phyloP scores from a whole-genome alignment of 768 basidiomycete species.

The Cystofilobasidium macerans region DNA sequence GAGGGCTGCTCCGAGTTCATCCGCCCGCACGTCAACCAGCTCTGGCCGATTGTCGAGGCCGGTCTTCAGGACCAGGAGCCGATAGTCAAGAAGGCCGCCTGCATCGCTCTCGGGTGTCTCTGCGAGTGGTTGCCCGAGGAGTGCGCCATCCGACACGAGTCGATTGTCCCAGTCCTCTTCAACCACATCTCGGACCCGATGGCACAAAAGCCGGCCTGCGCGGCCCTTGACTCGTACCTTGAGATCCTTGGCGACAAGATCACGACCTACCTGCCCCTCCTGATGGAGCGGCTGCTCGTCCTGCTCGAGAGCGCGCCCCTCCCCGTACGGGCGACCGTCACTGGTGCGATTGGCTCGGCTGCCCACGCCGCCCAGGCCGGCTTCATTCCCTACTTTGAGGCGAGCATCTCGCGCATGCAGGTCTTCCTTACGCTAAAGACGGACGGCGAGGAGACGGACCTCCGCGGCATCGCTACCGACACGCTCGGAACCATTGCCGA shows the following conservation, averaged over 20 bases:
- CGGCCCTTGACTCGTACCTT: constrained; percentile 87
- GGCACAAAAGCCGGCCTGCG: constrained; percentile 89
- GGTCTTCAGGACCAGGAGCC: constrained; percentile 76
- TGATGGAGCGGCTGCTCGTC: constrained; percentile 85
- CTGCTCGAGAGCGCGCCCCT: constrained; percentile 80
- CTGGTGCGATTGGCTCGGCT: constrained; percentile 94
- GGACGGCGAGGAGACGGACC: constrained; percentile 83
- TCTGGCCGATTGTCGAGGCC: constrained; percentile 88
- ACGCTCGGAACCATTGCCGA: constrained; percentile 98
- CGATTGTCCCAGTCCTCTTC: constrained; percentile 87
- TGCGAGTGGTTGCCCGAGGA: constrained; percentile 97
- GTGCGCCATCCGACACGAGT: constrained; percentile 63
- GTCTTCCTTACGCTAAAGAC: constrained; percentile 71
- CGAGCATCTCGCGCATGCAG: constrained; percentile 75
- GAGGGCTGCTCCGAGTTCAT: constrained; percentile 98
- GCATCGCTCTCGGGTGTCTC: constrained; percentile 85
- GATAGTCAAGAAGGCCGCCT: constrained; percentile 86
- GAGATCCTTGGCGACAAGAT: constrained; percentile 84
- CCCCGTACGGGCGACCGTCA: constrained; percentile 81
- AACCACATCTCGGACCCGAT: constrained; percentile 70
- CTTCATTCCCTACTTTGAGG: constrained; percentile 88
- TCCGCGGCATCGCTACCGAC: constrained; percentile 96
- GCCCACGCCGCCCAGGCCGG: constrained; percentile 86
- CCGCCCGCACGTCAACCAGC: constrained; percentile 76
- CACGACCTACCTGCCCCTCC: constrained; percentile 76